Evolutionary conservation across 176 grass and related monocot genomes (phyloP).

Genomic region (Carex scoparia): DNA sequence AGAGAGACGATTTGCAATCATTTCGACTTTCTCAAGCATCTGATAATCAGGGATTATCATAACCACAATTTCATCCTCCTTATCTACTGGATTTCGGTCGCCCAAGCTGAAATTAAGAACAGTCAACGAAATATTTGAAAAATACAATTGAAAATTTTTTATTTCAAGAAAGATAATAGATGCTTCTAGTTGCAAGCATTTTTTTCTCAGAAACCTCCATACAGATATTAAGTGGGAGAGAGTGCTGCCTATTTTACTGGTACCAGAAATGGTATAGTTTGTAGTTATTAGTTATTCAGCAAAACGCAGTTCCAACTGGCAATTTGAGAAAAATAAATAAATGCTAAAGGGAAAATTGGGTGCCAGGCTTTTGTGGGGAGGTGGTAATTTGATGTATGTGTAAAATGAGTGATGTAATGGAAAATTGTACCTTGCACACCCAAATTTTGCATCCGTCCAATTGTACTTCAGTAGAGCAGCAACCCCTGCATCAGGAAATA

Average conservation of each 20-base stretch:
- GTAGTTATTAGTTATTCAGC: background rate
- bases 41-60: slow-evolving; percentile 98
- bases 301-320: background rate
- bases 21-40: slow-evolving; percentile 85
- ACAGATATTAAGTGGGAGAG: background rate
- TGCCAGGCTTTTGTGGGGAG: background rate
- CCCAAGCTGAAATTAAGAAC: slow-evolving; percentile 52
- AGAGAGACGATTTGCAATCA: slow-evolving; percentile 66
- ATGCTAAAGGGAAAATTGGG: background rate
- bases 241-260: background rate
- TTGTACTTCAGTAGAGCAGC: slow-evolving; percentile 87
- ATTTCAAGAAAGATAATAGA: background rate
- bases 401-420: background rate
- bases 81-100: slow-evolving; percentile 76
- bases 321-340: background rate
- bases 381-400: background rate
- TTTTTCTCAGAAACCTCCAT: background rate
- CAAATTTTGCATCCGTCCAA: slow-evolving; percentile 79
- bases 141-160: background rate
- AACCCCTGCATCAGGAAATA: slow-evolving; percentile 89
- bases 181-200: background rate
- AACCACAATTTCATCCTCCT: slow-evolving; percentile 74
- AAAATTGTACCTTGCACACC: slow-evolving; percentile 59
- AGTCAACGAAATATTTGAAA: slow-evolving; percentile 3
- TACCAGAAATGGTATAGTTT: background rate